Percentiles rank a stretch among this genome's conserved stretches.
Evolutionary conservation across 139 green algal species (phyloP).

Genomic region (Nannochloris sp.): DNA sequence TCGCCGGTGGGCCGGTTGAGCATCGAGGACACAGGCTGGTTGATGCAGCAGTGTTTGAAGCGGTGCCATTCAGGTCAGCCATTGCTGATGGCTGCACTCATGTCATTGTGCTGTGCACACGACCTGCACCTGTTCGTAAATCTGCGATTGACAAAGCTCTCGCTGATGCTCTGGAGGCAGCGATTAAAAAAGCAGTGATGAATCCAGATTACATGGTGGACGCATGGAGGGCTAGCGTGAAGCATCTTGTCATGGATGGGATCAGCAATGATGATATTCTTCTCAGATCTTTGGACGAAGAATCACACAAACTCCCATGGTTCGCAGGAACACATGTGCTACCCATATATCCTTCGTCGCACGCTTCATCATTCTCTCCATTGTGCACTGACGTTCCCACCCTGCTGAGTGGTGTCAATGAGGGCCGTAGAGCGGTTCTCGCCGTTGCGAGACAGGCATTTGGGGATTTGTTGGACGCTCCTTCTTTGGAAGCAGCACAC

Average conservation of each 20-base stretch:
- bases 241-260: constrained; percentile 18
- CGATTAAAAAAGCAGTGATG: constrained; percentile 43
- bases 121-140: constrained; percentile 7
- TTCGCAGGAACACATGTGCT: constrained; percentile 35
- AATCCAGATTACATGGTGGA: constrained; percentile 44
- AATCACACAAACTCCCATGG: constrained; percentile 25
- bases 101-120: constrained; percentile 63
- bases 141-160: constrained; percentile 18
- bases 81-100: constrained; percentile 78
- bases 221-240: constrained; percentile 31
- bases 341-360: constrained; percentile 16
- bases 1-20: constrained; percentile 46
- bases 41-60: constrained; percentile 82
- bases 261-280: constrained; percentile 42
- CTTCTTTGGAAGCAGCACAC: too few relatives aligned
- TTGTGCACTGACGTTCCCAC: constrained; percentile 42
- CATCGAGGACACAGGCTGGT: constrained; percentile 58
- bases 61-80: constrained; percentile 41
- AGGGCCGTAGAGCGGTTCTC: constrained; percentile 33
- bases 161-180: constrained; percentile 22
- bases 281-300: constrained; percentile 19
- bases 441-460: constrained; percentile 11
- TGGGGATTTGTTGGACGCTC: constrained; percentile 6
- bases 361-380: constrained; percentile 28
- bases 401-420: constrained; percentile 37